Evolutionary conservation across 192 early-diverging fungal species (phyloP).

Genomic region (Phycomyces blakesleeanus): DNA sequence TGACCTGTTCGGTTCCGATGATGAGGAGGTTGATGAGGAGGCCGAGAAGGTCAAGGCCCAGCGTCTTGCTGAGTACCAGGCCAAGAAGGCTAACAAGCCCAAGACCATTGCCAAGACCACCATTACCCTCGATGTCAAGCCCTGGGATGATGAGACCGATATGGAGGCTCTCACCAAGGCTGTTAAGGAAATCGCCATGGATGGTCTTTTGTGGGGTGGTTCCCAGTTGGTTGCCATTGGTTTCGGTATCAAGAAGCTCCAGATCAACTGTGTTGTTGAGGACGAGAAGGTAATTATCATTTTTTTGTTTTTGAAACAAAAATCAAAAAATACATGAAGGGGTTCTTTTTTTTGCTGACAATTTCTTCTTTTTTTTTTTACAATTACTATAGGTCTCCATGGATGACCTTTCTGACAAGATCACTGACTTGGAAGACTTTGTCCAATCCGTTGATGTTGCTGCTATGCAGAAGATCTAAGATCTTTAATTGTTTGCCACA

Average conservation of each 20-base stretch:
- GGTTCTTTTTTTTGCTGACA: no score
- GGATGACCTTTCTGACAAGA: constrained; percentile 81
- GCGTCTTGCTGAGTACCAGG: constrained; percentile 86
- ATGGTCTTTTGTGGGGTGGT: constrained; percentile 88
- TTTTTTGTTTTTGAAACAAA: no score
- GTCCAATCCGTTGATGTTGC: constrained; percentile 91
- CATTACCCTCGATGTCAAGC: constrained; percentile 92
- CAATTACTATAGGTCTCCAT: constrained; percentile 48
- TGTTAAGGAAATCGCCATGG: constrained; percentile 77
- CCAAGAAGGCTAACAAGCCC: constrained; percentile 87
- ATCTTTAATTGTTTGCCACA: neutral
- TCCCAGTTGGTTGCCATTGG: constrained; percentile 79
- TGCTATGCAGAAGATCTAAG: constrained; percentile 88
- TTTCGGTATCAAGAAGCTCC: constrained; percentile 96
- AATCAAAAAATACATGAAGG: no score
- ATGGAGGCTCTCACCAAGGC: constrained; percentile 70
- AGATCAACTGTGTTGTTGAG: constrained; percentile 88
- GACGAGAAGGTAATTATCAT: constrained; percentile 64
- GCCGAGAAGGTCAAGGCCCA: constrained; percentile 83
- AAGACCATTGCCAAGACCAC: constrained; percentile 85
- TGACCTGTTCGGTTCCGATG: constrained; percentile 94
- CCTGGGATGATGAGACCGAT: constrained; percentile 96
- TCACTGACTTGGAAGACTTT: constrained; percentile 76
- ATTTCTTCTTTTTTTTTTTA: no score
- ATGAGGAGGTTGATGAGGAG: constrained; percentile 90